phyloP scores from a whole-genome alignment of 1,139 yeast species.

The Taphrina flavorubra region DNA sequence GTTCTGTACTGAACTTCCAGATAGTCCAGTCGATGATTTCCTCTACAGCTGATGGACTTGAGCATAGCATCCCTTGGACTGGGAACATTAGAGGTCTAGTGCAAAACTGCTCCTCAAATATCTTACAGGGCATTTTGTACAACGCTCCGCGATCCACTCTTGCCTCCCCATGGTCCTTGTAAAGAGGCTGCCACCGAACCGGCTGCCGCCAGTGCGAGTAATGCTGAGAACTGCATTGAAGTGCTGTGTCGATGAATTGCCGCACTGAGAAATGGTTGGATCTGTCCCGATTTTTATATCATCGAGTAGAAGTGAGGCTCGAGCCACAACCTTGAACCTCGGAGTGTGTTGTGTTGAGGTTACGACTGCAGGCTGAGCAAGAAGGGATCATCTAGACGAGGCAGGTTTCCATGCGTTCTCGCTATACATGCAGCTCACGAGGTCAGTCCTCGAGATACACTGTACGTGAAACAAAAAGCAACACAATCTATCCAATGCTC shows the following conservation, averaged over 20 bases:
- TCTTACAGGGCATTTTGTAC: background rate
- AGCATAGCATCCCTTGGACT: background rate
- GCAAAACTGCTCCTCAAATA: background rate
- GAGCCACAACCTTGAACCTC: background rate
- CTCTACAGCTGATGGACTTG: background rate
- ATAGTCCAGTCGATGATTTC: background rate
- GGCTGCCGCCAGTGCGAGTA: slow-evolving; percentile 3
- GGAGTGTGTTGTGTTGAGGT: too few species aligned
- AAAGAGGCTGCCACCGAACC: background rate
- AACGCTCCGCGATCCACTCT: background rate
- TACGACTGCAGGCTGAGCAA: too few species aligned
- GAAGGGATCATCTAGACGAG: too few species aligned
- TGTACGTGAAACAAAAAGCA: too few species aligned
- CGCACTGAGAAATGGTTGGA: background rate
- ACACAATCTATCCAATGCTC: too few species aligned
- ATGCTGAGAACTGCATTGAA: background rate
- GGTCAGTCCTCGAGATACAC: too few species aligned
- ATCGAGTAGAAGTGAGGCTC: background rate
- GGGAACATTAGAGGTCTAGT: background rate
- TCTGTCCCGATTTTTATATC: background rate
- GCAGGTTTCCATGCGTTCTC: too few species aligned
- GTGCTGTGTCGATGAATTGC: background rate
- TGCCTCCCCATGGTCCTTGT: background rate
- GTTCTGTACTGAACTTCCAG: background rate
- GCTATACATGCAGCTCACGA: too few species aligned